Conservation (phyloP, 2,329 filamentous ascomycete genomes). For the Neopestalotiopsis rosae region DNA sequence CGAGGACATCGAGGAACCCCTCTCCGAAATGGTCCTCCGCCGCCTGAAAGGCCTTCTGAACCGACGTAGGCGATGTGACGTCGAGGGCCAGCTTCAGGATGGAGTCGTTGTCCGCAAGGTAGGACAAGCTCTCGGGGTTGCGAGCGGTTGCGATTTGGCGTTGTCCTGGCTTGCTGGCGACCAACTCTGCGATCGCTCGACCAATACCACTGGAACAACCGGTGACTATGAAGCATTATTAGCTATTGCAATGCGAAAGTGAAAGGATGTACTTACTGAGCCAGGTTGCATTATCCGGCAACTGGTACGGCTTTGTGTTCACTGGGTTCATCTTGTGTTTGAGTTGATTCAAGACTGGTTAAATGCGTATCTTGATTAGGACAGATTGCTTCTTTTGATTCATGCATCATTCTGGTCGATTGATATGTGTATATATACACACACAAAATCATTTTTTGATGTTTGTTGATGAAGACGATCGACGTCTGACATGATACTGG, state of each 20-base stretch:
- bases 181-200: not conserved
- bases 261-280: not conserved
- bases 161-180: not conserved
- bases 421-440: not conserved
- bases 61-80: not conserved
- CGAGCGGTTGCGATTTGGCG: not conserved
- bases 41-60: not conserved
- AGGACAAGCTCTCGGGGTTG: not conserved
- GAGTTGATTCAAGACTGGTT: not conserved
- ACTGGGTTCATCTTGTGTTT: not conserved
- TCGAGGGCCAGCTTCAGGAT: not conserved
- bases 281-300: not conserved
- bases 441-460: not conserved
- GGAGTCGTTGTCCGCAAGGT: not conserved
- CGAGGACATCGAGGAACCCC: slow-evolving; percentile 36
- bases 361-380: not conserved
- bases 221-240: not conserved
- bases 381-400: not conserved
- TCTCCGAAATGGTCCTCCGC: not conserved
- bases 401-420: not conserved
- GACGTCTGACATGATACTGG: not conserved
- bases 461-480: not conserved
- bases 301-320: not conserved
- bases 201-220: not conserved
- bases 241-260: not conserved